These are phyloP conservation scores for Eucalyptus tenuipes DNA, from an alignment of 345 rosid species.

Conservation along the genomic window DNA sequence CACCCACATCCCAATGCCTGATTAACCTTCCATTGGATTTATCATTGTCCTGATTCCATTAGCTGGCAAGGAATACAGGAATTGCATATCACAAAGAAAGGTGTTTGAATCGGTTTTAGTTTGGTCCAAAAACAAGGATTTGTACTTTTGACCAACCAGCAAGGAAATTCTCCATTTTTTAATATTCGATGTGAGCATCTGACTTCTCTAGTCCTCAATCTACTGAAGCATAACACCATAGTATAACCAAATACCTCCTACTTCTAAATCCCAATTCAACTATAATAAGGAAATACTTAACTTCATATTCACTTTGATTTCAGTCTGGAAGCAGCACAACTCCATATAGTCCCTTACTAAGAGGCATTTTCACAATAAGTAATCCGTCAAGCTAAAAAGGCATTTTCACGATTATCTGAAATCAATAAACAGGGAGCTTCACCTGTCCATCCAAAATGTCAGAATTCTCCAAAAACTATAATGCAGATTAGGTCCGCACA, in stretches of 20 bases:
- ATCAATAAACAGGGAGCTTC: background rate
- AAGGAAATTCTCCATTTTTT: background rate
- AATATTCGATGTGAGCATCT: background rate
- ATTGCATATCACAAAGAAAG: background rate
- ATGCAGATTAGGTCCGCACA: background rate
- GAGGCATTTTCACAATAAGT: background rate
- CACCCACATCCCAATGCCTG: background rate
- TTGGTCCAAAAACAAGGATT: background rate
- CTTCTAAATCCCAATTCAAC: background rate
- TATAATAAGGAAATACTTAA: background rate
- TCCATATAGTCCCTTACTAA: background rate
- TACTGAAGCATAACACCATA: background rate
- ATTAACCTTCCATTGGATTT: background rate
- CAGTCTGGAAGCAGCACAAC: background rate
- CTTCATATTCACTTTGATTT: background rate
- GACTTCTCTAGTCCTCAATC: background rate
- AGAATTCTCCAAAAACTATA: background rate
- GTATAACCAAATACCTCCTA: background rate
- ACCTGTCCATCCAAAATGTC: background rate
- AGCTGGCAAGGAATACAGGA: background rate
- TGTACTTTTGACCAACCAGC: background rate
- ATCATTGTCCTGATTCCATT: background rate
- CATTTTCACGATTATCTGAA: background rate
- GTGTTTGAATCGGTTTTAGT: background rate
- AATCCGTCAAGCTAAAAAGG: background rate